Percentiles rank a stretch among this genome's conserved stretches.
These are phyloP conservation scores for Gentiana dahurica DNA, from an alignment of 257 asterid genomes.

Conservation along the genomic window DNA sequence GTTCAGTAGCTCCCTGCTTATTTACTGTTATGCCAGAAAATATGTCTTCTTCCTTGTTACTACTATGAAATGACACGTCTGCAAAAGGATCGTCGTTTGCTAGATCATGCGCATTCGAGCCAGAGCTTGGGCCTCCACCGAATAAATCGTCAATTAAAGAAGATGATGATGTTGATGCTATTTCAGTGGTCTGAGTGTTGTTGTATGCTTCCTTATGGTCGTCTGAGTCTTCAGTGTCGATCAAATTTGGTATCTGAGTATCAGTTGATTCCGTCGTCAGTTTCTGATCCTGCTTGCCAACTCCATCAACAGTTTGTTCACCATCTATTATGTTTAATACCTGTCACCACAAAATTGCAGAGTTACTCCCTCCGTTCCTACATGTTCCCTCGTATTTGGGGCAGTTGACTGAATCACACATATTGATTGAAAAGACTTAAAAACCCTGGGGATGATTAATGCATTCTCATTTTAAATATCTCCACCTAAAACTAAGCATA, in stretches of 20 bases:
- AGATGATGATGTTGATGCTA: conserved; percentile 31
- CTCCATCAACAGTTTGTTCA: conserved; percentile 35
- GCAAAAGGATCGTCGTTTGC: conserved; percentile 83
- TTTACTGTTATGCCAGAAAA: conserved; percentile 56
- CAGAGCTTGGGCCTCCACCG: conserved; percentile 36
- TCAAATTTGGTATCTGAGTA: conserved; percentile 63
- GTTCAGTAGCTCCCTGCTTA: conserved; percentile 30
- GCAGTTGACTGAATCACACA: too few relatives aligned
- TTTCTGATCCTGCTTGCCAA: conserved; percentile 26
- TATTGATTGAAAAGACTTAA: too few relatives aligned
- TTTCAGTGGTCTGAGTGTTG: conserved; percentile 24
- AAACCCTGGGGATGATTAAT: too few relatives aligned
- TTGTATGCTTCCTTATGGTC: conserved; percentile 41
- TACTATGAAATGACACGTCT: conserved; percentile 71
- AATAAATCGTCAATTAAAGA: conserved; percentile 67
- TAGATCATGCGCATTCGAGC: conserved; percentile 26
- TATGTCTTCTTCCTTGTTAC: conserved; percentile 46
- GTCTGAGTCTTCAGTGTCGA: conserved; percentile 69
- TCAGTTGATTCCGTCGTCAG: conserved; percentile 32
- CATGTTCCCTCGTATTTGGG: not conserved
- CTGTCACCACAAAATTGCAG: conserved; percentile 25
- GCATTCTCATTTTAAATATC: too few relatives aligned
- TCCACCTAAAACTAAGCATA: too few relatives aligned
- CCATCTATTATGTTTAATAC: conserved; percentile 64
- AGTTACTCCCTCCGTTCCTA: not conserved